These are phyloP conservation scores for Seminavis robusta DNA, from an alignment of 108 stramenopile species.

Conservation along the genomic window DNA sequence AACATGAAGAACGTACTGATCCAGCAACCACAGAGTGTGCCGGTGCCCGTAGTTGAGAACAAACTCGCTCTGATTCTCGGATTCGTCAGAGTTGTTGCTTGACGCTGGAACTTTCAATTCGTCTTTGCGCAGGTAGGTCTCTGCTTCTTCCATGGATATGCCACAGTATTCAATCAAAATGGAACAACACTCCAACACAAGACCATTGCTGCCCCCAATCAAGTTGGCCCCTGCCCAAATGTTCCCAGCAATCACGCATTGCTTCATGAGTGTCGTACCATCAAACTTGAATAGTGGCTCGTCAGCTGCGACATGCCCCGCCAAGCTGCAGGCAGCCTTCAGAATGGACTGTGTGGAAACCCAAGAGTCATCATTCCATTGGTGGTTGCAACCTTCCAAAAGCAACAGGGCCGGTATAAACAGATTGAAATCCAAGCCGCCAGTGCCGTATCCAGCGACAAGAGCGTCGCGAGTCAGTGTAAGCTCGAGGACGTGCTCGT, in stretches of 20 bases:
- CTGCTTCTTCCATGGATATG: slow-evolving; percentile 65
- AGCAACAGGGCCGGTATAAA: slow-evolving; percentile 64
- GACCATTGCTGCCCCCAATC: slow-evolving; percentile 70
- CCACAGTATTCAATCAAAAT: slow-evolving; percentile 44
- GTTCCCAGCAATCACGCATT: slow-evolving; percentile 63
- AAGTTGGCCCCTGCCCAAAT: slow-evolving; percentile 69
- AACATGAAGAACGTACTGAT: slow-evolving; percentile 60
- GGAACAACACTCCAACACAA: slow-evolving; percentile 65
- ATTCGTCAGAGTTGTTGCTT: neutral
- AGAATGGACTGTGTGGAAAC: slow-evolving; percentile 61
- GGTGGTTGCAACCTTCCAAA: slow-evolving; percentile 26
- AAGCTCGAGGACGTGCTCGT: slow-evolving; percentile 10
- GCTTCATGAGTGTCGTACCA: slow-evolving; percentile 48
- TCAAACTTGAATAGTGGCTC: slow-evolving; percentile 55
- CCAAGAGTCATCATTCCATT: slow-evolving; percentile 39
- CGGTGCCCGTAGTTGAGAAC: slow-evolving; percentile 44
- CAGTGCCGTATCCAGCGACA: slow-evolving; percentile 17
- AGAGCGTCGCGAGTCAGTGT: slow-evolving; percentile 24
- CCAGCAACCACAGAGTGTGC: slow-evolving; percentile 56
- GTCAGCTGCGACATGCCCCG: slow-evolving; percentile 41
- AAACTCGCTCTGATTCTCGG: slow-evolving; percentile 18
- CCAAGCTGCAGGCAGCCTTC: slow-evolving; percentile 67
- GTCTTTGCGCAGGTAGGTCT: slow-evolving; percentile 44
- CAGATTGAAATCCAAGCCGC: slow-evolving; percentile 74
- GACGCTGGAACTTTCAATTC: slow-evolving; percentile 8